These are phyloP conservation scores for Candida loeiensis DNA, from an alignment of 805 yeast genomes.

Conservation along the genomic window DNA sequence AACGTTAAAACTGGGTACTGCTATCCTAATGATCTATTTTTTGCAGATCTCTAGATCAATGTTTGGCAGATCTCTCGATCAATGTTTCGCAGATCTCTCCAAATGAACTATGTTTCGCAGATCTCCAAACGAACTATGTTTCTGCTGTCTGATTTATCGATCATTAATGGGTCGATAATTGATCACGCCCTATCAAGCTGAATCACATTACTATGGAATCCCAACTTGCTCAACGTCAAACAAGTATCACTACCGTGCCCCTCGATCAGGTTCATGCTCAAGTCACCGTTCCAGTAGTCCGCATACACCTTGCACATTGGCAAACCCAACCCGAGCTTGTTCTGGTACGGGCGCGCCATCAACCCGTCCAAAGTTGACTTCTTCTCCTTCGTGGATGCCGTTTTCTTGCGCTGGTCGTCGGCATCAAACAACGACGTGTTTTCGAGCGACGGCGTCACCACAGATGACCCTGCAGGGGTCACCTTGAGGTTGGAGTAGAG, in stretches of 20 bases:
- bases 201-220: slow-evolving; percentile 57
- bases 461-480: slow-evolving; percentile 39
- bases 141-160: too few species aligned
- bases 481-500: slow-evolving; percentile 39
- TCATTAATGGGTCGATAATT: too few species aligned
- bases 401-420: slow-evolving; percentile 12
- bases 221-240: slow-evolving; percentile 73
- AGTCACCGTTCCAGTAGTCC: slow-evolving; percentile 94
- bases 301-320: slow-evolving; percentile 93
- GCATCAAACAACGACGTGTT: slow-evolving; percentile 42
- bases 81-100: too few species aligned
- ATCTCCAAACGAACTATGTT: too few species aligned
- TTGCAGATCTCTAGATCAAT: too few species aligned
- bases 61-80: too few species aligned
- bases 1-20: too few species aligned
- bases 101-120: too few species aligned
- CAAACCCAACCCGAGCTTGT: slow-evolving; percentile 79
- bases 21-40: too few species aligned
- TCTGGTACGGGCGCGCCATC: slow-evolving; percentile 68
- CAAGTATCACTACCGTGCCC: slow-evolving; percentile 93
- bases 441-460: slow-evolving; percentile 21
- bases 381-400: slow-evolving; percentile 24
- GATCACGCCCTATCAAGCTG: slow-evolving; percentile 68
- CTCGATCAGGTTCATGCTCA: slow-evolving; percentile 76
- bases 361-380: slow-evolving; percentile 59